Evolutionary conservation across 768 basidiomycete genomes (phyloP), one percentile per base, ranked within the genome.

Genomic region (Amanita pallidorosea): DNA sequence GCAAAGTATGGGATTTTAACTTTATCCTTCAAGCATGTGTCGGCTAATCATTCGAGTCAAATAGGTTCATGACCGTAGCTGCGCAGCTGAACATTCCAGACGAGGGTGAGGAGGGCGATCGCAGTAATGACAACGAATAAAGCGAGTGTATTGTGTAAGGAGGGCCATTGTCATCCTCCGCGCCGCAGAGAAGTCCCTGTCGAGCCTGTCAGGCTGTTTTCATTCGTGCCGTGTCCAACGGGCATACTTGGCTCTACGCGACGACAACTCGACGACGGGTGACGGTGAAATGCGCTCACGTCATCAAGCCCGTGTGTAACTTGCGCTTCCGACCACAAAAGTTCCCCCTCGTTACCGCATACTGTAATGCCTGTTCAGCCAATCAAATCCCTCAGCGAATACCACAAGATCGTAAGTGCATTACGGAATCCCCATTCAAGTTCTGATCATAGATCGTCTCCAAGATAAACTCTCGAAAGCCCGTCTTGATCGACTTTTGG

Each of bases 401-500:
- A 77, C 67, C 58, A 65, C 34, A 36, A 65, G 15, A 64, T 74
- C 49, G 79, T 81, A 57, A 54, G 77, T 67, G 29, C 17, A 13
- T 27, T 49, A 31, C 13, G 22, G 18, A 7, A 11, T 22, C 5
- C 40, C 18, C 18, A 41, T 41, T 20, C 9, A 3, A 20, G 22
- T 3, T 20, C 20, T 41, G 18, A 41, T 23, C 33, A 33, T 33
- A 2, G 33, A 20, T 12, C 12, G 22, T 46, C 49, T 43, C 54
- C 33, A 33, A 73, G 74, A 79, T 81, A 60, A 69, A 67, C 58
- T 63, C 69, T 52, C 70, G 67, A 52, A 72, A 71, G 57, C 64
- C 68, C 55, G 66, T 72, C 55, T 61, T 83, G 17, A 70, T 88
- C 60, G 83, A 88, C 65, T 86, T 88, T 67, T 83, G 81, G 81